Conservation (phyloP, 1,284 basidiomycete species). For the Crepidotus sp. region DNA sequence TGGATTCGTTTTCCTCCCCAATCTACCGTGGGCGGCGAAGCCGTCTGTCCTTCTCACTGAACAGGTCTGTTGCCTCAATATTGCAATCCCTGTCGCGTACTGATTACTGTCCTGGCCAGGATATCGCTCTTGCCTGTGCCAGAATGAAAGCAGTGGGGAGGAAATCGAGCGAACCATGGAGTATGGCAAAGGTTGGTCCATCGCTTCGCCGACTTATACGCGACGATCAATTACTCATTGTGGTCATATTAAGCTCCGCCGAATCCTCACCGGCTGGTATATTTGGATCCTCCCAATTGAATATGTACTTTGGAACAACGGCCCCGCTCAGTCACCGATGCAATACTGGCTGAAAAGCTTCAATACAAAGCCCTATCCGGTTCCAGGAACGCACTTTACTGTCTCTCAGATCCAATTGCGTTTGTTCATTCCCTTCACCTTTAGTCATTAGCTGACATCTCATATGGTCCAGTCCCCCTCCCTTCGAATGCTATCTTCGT, state of each 20-base stretch:
- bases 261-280: constrained; percentile 17
- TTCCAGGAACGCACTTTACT: constrained; percentile 13
- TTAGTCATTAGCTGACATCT: neutral
- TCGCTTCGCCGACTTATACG: neutral
- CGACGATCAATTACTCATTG: too few species aligned
- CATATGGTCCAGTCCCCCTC: constrained; percentile 12
- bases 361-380: constrained; percentile 18
- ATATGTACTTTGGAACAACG: constrained; percentile 20
- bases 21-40: constrained; percentile 16
- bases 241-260: constrained; percentile 5
- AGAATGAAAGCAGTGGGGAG: constrained; percentile 17
- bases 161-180: constrained; percentile 16
- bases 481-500: constrained; percentile 15
- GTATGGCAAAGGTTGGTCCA: constrained; percentile 5
- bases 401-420: constrained; percentile 18
- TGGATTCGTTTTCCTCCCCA: constrained; percentile 15
- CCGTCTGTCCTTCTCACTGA: constrained; percentile 10
- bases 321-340: constrained; percentile 13
- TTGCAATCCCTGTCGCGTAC: neutral
- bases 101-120: neutral
- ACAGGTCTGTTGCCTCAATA: neutral
- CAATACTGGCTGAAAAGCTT: constrained; percentile 19
- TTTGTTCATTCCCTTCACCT: neutral
- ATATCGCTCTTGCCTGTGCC: constrained; percentile 15
- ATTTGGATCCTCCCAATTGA: constrained; percentile 17